Evolutionary conservation across 2,329 filamentous ascomycete species (phyloP).

Genomic region (Pseudogymnoascus sp.): DNA sequence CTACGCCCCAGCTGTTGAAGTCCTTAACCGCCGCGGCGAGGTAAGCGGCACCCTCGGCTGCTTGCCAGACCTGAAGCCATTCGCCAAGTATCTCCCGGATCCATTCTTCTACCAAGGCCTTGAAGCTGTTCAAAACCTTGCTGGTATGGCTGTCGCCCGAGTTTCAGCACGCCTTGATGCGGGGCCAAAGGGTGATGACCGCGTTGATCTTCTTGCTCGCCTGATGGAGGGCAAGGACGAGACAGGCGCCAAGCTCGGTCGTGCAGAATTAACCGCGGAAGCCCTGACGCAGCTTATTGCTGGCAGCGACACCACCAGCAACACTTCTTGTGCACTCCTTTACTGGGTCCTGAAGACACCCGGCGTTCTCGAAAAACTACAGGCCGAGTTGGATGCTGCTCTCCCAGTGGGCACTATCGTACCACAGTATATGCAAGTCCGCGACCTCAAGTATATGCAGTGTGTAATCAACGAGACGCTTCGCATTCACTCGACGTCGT

Average conservation of each 20-base stretch:
- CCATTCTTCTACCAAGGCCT: slow-evolving; percentile 72
- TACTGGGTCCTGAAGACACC: slow-evolving; percentile 68
- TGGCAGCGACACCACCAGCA: slow-evolving; percentile 68
- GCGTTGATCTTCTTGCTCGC: slow-evolving; percentile 72
- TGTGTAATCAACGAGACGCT: slow-evolving; percentile 75
- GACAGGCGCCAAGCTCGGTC: slow-evolving; percentile 64
- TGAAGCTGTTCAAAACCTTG: slow-evolving; percentile 67
- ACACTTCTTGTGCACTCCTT: slow-evolving; percentile 74
- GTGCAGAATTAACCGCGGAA: slow-evolving; percentile 78
- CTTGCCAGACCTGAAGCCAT: slow-evolving; percentile 67
- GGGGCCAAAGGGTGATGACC: slow-evolving; percentile 55
- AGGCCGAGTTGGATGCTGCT: slow-evolving; percentile 64
- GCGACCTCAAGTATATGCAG: slow-evolving; percentile 67
- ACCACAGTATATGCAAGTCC: slow-evolving; percentile 64
- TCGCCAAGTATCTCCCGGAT: slow-evolving; percentile 71
- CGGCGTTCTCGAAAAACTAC: slow-evolving; percentile 62
- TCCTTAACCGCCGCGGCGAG: slow-evolving; percentile 80
- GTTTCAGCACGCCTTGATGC: slow-evolving; percentile 67
- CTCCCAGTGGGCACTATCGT: slow-evolving; percentile 55
- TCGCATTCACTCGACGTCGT: slow-evolving; percentile 78
- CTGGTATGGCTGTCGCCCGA: slow-evolving; percentile 78
- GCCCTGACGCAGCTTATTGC: slow-evolving; percentile 83
- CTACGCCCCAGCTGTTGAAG: slow-evolving; percentile 74
- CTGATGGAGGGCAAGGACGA: slow-evolving; percentile 83
- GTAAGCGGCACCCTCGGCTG: slow-evolving; percentile 75